Percentiles rank a stretch among this genome's conserved stretches.
phyloP scores from a whole-genome alignment of 1,284 basidiomycete genomes.

The Rugosomyces carneus region DNA sequence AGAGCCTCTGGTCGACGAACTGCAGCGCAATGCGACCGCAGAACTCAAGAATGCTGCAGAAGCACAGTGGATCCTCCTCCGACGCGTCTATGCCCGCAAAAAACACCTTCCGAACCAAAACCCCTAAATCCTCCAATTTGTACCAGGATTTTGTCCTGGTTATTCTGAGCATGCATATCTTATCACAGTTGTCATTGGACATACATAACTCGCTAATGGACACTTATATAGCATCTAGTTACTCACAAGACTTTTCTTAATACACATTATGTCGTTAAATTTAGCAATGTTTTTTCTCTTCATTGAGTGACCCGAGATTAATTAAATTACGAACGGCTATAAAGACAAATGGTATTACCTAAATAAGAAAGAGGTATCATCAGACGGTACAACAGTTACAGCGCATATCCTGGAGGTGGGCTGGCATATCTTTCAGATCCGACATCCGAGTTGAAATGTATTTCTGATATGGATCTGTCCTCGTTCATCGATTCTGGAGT shows the following conservation, averaged over 20 bases:
- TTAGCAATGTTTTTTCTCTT: not conserved
- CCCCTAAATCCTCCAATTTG: not conserved
- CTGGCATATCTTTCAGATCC: conserved; percentile 2
- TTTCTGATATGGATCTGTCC: too few species aligned
- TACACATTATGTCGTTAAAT: not conserved
- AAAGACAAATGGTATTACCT: too few species aligned
- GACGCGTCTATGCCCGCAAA: conserved; percentile 56
- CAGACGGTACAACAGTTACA: not conserved
- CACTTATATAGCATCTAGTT: not conserved
- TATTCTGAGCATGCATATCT: not conserved
- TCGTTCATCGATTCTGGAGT: conserved; percentile 1
- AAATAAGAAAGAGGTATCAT: not conserved
- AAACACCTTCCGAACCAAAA: conserved; percentile 17
- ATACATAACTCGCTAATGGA: not conserved
- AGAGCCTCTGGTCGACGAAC: conserved; percentile 41
- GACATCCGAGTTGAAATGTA: not conserved
- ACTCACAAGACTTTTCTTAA: not conserved
- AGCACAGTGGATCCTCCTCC: conserved; percentile 46
- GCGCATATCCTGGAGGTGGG: conserved; percentile 16
- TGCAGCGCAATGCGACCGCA: conserved; percentile 41
- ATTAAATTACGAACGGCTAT: not conserved
- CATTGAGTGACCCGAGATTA: too few species aligned
- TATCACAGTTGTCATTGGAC: not conserved
- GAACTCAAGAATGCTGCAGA: conserved; percentile 47
- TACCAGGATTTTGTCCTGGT: not conserved